These are phyloP conservation scores for Podospora pseudopauciseta DNA, from an alignment of 495 filamentous ascomycete species.

Conservation along the genomic window DNA sequence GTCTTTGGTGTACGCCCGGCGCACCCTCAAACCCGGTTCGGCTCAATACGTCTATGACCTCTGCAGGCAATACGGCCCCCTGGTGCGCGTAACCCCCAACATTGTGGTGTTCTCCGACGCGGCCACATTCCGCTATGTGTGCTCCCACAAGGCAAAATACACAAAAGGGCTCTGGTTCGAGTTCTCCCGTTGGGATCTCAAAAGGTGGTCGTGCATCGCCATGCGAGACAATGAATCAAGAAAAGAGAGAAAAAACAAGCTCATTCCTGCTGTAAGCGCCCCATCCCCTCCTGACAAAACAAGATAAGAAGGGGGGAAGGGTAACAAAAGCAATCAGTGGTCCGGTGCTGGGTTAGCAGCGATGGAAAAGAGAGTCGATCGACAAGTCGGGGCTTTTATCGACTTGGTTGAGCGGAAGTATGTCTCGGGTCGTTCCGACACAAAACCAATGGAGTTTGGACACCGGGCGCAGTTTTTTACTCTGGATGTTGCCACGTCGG, in stretches of 20 bases:
- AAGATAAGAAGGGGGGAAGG: too few relatives aligned
- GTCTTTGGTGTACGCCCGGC: neutral
- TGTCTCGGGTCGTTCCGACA: neutral
- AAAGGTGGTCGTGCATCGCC: slow-evolving; percentile 33
- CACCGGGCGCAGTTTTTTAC: slow-evolving; percentile 46
- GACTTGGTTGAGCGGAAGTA: neutral
- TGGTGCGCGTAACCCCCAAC: slow-evolving; percentile 39
- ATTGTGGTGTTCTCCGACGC: slow-evolving; percentile 23
- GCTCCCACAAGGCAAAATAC: slow-evolving; percentile 24
- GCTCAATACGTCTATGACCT: neutral
- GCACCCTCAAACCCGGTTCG: neutral
- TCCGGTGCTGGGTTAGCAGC: neutral
- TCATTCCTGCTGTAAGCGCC: neutral
- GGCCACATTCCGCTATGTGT: slow-evolving; percentile 26
- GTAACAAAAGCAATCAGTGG: neutral
- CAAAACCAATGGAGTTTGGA: slow-evolving; percentile 38
- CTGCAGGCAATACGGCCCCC: slow-evolving; percentile 29
- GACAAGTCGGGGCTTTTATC: neutral
- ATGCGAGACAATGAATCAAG: slow-evolving; percentile 6
- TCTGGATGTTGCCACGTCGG: slow-evolving; percentile 46
- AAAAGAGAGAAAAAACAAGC: neutral
- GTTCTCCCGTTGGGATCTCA: slow-evolving; percentile 27
- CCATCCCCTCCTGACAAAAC: too few relatives aligned
- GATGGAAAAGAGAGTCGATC: neutral
- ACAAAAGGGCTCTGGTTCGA: slow-evolving; percentile 26